phyloP scores from a whole-genome alignment of 208 protist species.

The Wallacemonas sp. region DNA sequence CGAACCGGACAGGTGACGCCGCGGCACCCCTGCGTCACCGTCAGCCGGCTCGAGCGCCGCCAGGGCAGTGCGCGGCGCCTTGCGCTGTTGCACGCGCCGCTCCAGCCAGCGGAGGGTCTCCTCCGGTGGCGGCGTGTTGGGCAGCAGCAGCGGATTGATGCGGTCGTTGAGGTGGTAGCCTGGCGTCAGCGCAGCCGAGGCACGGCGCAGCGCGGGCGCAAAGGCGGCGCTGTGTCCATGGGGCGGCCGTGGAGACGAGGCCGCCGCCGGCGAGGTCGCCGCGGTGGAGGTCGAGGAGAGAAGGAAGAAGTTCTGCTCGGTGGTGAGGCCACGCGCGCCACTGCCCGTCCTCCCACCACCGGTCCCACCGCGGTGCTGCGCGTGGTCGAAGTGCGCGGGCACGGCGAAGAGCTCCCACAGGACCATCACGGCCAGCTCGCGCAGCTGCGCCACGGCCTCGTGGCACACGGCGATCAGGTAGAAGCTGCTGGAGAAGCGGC shows the following conservation, averaged over 20 bases:
- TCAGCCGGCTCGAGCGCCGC: neutral
- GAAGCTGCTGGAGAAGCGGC: slow-evolving; percentile 25
- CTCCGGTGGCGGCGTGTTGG: slow-evolving; percentile 10
- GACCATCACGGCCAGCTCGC: slow-evolving; percentile 16
- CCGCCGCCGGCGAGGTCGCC: too few relatives aligned
- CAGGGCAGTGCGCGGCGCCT: neutral
- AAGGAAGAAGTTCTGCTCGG: slow-evolving; percentile 4
- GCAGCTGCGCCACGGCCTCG: slow-evolving; percentile 25
- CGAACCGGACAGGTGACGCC: too few relatives aligned
- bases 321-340: neutral
- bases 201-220: neutral
- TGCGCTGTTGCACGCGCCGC: slow-evolving; percentile 12
- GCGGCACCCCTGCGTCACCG: neutral
- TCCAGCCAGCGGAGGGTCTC: slow-evolving; percentile 28
- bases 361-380: neutral
- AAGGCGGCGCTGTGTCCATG: neutral
- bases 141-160: slow-evolving; percentile 23
- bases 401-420: slow-evolving; percentile 21
- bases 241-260: too few relatives aligned
- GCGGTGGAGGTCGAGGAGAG: too few relatives aligned
- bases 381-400: neutral
- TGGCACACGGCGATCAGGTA: slow-evolving; percentile 31
- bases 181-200: slow-evolving; percentile 7
- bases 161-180: slow-evolving; percentile 35
- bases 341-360: neutral